Conservation (phyloP, 164 flowering plant species). For the Houttuynia cordata region DNA sequence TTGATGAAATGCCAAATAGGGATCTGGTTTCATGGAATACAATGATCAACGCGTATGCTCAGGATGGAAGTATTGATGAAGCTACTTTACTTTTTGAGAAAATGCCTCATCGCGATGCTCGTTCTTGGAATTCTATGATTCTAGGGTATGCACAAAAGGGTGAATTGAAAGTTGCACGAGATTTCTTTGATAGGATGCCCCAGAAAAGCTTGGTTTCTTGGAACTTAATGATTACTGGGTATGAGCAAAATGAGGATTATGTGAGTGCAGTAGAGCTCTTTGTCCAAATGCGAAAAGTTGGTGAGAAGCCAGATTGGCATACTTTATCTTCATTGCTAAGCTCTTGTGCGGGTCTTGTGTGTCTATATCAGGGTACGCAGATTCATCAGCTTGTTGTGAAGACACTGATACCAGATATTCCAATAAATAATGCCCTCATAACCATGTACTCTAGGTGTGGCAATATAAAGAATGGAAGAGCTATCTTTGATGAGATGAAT, state of each 20-base stretch:
- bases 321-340: slow-evolving; percentile 12
- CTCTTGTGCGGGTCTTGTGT: slow-evolving; percentile 11
- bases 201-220: slow-evolving; percentile 13
- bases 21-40: slow-evolving; percentile 14
- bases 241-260: slow-evolving; percentile 10
- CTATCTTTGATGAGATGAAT: slow-evolving; percentile 6
- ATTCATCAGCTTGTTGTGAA: slow-evolving; percentile 11
- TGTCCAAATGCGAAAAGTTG: slow-evolving; percentile 5
- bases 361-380: slow-evolving; percentile 9
- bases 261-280: slow-evolving; percentile 8
- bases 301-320: slow-evolving; percentile 11
- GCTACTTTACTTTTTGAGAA: slow-evolving; percentile 7
- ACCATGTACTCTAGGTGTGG: slow-evolving; percentile 16
- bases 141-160: slow-evolving; percentile 9
- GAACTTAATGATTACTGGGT: slow-evolving; percentile 13
- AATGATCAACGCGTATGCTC: slow-evolving; percentile 11
- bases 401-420: slow-evolving; percentile 7
- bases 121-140: slow-evolving; percentile 13
- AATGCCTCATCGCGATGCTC: slow-evolving; percentile 10
- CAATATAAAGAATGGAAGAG: slow-evolving; percentile 8
- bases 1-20: slow-evolving; percentile 12
- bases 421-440: slow-evolving; percentile 9
- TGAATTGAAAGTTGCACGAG: slow-evolving; percentile 7
- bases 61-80: slow-evolving; percentile 2
- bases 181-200: slow-evolving; percentile 8